Conservation (phyloP, 345 rosid genomes). For the Abelmoschus esculentus region DNA sequence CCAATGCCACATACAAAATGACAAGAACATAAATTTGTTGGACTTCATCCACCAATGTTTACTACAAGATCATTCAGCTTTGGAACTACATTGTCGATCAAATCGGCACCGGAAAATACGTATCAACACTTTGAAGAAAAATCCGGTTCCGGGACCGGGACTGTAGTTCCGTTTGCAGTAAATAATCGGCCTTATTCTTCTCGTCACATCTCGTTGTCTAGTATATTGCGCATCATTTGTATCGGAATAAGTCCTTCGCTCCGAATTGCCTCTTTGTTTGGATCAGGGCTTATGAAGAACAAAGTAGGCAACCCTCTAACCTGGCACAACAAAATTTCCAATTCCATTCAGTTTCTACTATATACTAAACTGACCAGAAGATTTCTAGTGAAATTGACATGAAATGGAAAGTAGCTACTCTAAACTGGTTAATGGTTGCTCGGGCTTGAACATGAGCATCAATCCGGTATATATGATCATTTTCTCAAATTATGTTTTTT, state of each 20-base stretch:
- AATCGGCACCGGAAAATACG: not conserved
- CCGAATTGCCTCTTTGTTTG: conserved; percentile 78
- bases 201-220: conserved; percentile 65
- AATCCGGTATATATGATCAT: not conserved
- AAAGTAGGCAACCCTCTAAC: conserved; percentile 89
- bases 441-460: not conserved
- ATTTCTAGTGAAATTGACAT: not conserved
- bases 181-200: not conserved
- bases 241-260: conserved; percentile 83
- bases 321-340: conserved; percentile 28
- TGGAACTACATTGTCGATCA: not conserved
- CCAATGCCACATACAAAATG: conserved; percentile 6
- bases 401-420: not conserved
- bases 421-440: not conserved
- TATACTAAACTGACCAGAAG: not conserved
- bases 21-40: not conserved
- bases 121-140: conserved; percentile 6
- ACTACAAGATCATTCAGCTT: not conserved
- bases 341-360: not conserved
- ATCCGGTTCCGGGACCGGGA: too few species aligned
- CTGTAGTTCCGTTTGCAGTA: not conserved
- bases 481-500: not conserved
- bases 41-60: not conserved
- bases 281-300: conserved; percentile 80
- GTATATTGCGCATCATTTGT: conserved; percentile 87